Evolutionary conservation across 345 rosid genomes (phyloP), one percentile per base, ranked within the genome.

Genomic region (Combretum micranthum): DNA sequence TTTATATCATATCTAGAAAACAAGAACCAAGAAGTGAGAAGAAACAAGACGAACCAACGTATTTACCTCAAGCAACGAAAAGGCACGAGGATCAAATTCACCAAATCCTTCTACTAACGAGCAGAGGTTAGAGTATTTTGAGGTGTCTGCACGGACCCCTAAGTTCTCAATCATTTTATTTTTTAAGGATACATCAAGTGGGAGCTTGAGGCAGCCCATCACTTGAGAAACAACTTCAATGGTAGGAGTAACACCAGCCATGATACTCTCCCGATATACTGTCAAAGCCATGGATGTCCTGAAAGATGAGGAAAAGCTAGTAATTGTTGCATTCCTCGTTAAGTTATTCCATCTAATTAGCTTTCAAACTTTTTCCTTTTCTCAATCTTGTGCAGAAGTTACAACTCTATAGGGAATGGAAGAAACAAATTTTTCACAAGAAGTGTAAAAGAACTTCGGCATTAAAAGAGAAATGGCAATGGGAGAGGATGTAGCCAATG

Each of bases 61-160:
- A 55, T 76, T 56, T 57, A 90, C 97, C 97, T 85, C 94, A 60
- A 87, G 86, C 58, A 87, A 58, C 43, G 96, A 87, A 59, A 90
- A 86, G 60, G 98, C 93, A 69, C 96, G 77, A 65, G 98, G 88
- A 66, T 92, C 98, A 55, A 84, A 92, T 75, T 92, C 96, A 65
- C 87, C 98, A 75, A 88, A 92, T 65, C 96, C 96, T 63, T 92
- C 98, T 4, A 92, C 73, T 57, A 88, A 63, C 20, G 95, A 81
- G 69, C 75, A 70, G 32, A 86, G 79, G 61, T 79, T 82, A 26
- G 77, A 75, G 62, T 45, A 48, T 66, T 58, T 84, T 65, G 86
- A 71, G 18, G 85, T 39, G 49, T 80, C 77, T 42, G 62, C 71
- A 66, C 62, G 69, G 59, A 82, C 73, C 65, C 80, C 88, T 59